Conservation (phyloP, 495 filamentous ascomycete genomes). For the Stereocaulon alpinum region DNA sequence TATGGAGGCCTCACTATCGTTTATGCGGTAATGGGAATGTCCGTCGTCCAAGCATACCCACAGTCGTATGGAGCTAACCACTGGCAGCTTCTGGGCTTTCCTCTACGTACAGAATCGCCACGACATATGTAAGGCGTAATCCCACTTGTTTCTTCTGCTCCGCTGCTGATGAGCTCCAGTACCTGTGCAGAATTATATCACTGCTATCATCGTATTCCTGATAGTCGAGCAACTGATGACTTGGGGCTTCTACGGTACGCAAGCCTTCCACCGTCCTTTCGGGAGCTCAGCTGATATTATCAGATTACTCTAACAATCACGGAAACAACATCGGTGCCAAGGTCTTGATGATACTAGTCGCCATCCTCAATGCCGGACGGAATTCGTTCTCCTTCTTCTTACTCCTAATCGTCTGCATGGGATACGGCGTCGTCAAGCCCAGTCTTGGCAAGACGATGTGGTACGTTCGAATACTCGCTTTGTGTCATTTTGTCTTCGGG, state of each 20-base stretch:
- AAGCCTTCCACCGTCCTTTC: not conserved
- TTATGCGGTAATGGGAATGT: slow-evolving; percentile 77
- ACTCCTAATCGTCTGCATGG: slow-evolving; percentile 98
- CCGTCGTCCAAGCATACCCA: slow-evolving; percentile 23
- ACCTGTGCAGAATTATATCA: slow-evolving; percentile 99
- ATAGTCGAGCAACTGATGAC: slow-evolving; percentile 95
- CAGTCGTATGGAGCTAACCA: not conserved
- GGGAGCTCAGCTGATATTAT: slow-evolving; percentile 6
- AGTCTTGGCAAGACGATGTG: slow-evolving; percentile 91
- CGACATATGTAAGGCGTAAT: slow-evolving; percentile 61
- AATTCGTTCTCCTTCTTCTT: slow-evolving; percentile 99
- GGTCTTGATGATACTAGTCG: slow-evolving; percentile 77
- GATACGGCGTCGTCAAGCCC: slow-evolving; percentile 94
- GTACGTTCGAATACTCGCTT: slow-evolving; percentile 82
- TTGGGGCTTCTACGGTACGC: slow-evolving; percentile 78
- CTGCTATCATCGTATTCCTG: slow-evolving; percentile 89
- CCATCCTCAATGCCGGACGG: slow-evolving; percentile 80
- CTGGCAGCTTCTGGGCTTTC: slow-evolving; percentile 73
- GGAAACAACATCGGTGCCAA: slow-evolving; percentile 72
- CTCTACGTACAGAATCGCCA: slow-evolving; percentile 88
- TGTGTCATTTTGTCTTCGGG: slow-evolving; percentile 88
- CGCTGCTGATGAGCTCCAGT: slow-evolving; percentile 44
- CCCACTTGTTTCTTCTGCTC: not conserved
- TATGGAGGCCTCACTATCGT: slow-evolving; percentile 91
- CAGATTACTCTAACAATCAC: slow-evolving; percentile 84